A percentile compares a stretch with the other conserved stretches of the same genome.
phyloP scores from a whole-genome alignment of 2,329 filamentous ascomycete species.

The Atkinsonella hypoxylon region DNA sequence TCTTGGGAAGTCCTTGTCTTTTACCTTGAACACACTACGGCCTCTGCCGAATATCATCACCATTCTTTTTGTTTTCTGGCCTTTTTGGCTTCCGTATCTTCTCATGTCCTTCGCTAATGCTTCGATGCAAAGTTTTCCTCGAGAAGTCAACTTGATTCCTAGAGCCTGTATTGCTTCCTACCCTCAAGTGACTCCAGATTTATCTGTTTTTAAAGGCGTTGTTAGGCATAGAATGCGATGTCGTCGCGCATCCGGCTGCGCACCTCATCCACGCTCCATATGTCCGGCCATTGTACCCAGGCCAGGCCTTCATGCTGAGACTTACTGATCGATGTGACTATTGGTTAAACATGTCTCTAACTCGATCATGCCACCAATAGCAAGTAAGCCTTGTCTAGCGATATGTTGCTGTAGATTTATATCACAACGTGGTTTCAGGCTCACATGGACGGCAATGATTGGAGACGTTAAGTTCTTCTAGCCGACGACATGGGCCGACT shows the following conservation, averaged over 20 bases:
- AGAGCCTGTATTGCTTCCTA: no score
- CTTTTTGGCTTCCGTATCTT: neutral
- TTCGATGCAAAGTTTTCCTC: neutral
- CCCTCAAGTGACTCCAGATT: no score
- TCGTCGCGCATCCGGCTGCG: neutral
- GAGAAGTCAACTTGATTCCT: neutral
- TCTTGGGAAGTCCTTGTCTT: no score
- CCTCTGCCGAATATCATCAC: neutral
- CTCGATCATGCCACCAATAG: neutral
- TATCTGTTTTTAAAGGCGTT: no score
- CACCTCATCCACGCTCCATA: neutral
- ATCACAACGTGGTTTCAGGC: no score
- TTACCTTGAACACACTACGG: neutral
- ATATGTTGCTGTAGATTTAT: no score
- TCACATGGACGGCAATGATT: conserved; percentile 1
- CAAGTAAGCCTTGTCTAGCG: no score
- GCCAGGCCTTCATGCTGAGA: neutral
- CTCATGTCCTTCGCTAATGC: neutral
- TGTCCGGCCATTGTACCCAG: neutral
- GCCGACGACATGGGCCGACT: neutral
- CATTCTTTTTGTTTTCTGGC: neutral
- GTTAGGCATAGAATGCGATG: no score
- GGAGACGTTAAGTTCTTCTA: conserved; percentile 6
- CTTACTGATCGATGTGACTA: neutral
- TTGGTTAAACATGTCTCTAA: no score